Base-by-base conservation (phyloP, 139 green algal genomes). In the Chlamydomonas urium region DNA sequence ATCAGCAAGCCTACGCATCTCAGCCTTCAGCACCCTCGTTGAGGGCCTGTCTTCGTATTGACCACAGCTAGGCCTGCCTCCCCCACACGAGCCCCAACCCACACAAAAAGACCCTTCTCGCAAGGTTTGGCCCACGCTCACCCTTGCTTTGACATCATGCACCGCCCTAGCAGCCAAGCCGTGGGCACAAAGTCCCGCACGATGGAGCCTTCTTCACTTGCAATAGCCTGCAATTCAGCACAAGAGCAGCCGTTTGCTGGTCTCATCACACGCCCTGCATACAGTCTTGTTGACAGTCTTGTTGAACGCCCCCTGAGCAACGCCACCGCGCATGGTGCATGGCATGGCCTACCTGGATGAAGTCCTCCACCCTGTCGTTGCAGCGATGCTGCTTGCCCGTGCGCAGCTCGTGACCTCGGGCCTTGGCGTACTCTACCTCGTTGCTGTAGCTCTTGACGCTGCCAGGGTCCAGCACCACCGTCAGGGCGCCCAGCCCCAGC, bases 391-490 rank as follows among this genome's bases (percentile, higher is more conserved):
- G 53, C 53, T 63, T 63, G 6, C 53, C 6, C 14, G 17, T 21
- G 10, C 53, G 10, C 24, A 63, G 53, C 26, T 63, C 53, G 6
- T 33, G 53, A 17, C 53, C 53, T 36, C 26, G 24, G 6, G 10
- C 53, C 26, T 63, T 63, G 26, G 53, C 53, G 26, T 63, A 63
- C 29, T 63, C 53, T 14, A 63, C 53, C 53, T 63, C 53, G 26
- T 63, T 63, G 24, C 17, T 21, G 26, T 63, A 63, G 53, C 53
- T 63, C 29, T 63, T 63, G 6, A 63, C 53, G 26, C 53, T 63
- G 53, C 53, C 53, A 32, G 53, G 53, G 26, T 63, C 53, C 6
- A 63, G 53, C 6, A 63, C 29, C n/a, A 63, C 53, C 26, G 53
- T 63, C n/a, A 63, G 19, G 10, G 53, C 53, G n/a, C 53, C 53